Base-by-base conservation (phyloP, 2,329 filamentous ascomycete species). In the Pestalotiopsis sp. region DNA sequence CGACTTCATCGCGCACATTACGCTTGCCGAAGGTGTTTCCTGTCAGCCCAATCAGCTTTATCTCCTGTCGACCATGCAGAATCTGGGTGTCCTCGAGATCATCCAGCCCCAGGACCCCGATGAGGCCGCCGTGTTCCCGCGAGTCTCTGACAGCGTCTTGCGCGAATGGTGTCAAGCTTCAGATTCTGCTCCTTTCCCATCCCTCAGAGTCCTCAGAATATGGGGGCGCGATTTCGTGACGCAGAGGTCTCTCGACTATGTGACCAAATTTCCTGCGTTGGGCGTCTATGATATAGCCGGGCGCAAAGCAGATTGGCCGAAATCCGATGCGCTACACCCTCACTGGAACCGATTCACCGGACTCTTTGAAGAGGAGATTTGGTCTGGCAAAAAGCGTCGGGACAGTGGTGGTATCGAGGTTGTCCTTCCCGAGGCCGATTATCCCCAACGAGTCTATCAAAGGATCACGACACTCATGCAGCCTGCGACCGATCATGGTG, bases 51-150 rank as follows among this genome's bases (percentile, higher is more conserved):
- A 77, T 23, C 83, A 86, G 64, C 72, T 87, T 36, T 70, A 85
- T 2, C 73, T 73, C 20, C 75, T 87, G 39, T 72, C 82, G 0
- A 73, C 79, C 3, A 77, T 87, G 71, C 80, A 77, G 36, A 87
- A 86, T 64, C 80, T 87, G 4, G 84, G 81, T 9, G 79, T 84
- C 2, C 78, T 87, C 13, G 83, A 86, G 73, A 78, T 87, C 25
- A 77, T 85, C 14, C 79, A 84, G 69, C 80, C 81, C 1, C 71
- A 73, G 1, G 77, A 79, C 36, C 31, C 56, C 13, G 72, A 75
- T 49, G 59, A 75, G 25, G 67, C 70, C 3, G 68, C 69, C 31
- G 66, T 70, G 31, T 82, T 82, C 39, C 81, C 82, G 6, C 75
- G 77, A 3, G 72, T 86, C 5, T 83, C 72, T 52, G 85, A 88